phyloP scores from a whole-genome alignment of 257 asterid species.

The Jaltomata sinuosa region DNA sequence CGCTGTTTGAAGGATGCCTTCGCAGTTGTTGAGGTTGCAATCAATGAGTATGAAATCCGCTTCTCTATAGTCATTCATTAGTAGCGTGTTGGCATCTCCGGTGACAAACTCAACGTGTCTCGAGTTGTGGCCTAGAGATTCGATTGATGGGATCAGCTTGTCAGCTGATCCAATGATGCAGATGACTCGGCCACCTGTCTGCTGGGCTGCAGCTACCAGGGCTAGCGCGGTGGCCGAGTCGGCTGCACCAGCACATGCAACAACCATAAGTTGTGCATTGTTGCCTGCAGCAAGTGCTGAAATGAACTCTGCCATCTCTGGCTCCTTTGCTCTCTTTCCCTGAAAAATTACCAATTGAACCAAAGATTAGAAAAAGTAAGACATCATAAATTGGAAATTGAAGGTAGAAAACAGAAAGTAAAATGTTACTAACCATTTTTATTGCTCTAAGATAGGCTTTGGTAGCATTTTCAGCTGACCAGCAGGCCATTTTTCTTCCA shows the following conservation, averaged over 20 bases:
- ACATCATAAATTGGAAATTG: neutral
- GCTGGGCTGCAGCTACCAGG: constrained; percentile 58
- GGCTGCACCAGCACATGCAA: constrained; percentile 38
- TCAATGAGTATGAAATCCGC: constrained; percentile 51
- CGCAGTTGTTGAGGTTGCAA: constrained; percentile 44
- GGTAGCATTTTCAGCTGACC: constrained; percentile 85
- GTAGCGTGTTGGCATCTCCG: constrained; percentile 35
- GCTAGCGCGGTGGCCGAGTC: constrained; percentile 39
- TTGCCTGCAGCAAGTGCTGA: constrained; percentile 77
- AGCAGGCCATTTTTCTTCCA: constrained; percentile 39
- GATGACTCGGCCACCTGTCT: constrained; percentile 53
- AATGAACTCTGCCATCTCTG: constrained; percentile 66
- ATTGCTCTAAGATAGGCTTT: constrained; percentile 55
- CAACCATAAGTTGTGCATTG: constrained; percentile 47
- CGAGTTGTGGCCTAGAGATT: constrained; percentile 9
- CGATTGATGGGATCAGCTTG: constrained; percentile 10
- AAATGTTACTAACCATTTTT: constrained; percentile 44
- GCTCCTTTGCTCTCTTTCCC: constrained; percentile 54
- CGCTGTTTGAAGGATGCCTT: constrained; percentile 18
- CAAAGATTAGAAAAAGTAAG: neutral
- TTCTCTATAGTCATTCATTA: constrained; percentile 23
- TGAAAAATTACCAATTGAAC: constrained; percentile 11
- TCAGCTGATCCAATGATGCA: constrained; percentile 33
- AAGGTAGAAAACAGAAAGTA: neutral
- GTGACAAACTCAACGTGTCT: constrained; percentile 26